phyloP scores from a whole-genome alignment of 2,329 filamentous ascomycete species.

The Chrysoporthe puriensis region DNA sequence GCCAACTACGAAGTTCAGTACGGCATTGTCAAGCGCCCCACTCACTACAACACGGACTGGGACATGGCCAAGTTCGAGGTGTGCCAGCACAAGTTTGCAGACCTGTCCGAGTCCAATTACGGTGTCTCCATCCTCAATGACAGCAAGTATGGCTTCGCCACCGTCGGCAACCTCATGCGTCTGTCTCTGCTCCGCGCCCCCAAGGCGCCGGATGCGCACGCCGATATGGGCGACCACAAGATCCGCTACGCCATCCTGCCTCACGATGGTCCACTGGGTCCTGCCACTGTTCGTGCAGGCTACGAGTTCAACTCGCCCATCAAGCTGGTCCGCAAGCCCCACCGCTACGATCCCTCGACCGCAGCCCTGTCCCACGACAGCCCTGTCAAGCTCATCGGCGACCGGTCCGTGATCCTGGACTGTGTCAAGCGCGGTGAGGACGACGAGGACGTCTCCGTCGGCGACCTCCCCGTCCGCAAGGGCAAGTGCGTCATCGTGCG shows the following conservation, averaged over 20 bases:
- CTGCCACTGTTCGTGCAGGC: conserved; percentile 77
- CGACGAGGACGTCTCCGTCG: conserved; percentile 71
- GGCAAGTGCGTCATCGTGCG: conserved; percentile 82
- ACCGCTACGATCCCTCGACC: conserved; percentile 20
- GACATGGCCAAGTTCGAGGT: conserved; percentile 96
- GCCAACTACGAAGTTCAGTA: conserved; percentile 96
- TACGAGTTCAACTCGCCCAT: conserved; percentile 91
- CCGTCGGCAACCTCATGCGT: conserved; percentile 85
- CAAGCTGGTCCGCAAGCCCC: conserved; percentile 51
- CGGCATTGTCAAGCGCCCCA: conserved; percentile 84
- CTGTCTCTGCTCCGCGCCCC: conserved; percentile 83
- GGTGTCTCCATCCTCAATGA: conserved; percentile 94
- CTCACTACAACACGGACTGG: conserved; percentile 95
- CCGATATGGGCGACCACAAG: conserved; percentile 87
- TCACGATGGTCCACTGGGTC: conserved; percentile 72
- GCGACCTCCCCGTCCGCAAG: conserved; percentile 65
- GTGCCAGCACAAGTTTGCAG: conserved; percentile 92
- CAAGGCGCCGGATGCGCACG: conserved; percentile 90
- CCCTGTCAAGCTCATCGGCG: conserved; percentile 70
- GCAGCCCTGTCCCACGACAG: conserved; percentile 35
- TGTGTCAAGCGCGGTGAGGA: conserved; percentile 93
- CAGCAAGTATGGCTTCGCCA: conserved; percentile 95
- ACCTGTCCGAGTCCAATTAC: conserved; percentile 84
- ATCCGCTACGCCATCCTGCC: conserved; percentile 93
- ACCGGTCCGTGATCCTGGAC: conserved; percentile 76